Conservation (phyloP, 2,329 filamentous ascomycete species). For the Colletotrichum destructivum region DNA sequence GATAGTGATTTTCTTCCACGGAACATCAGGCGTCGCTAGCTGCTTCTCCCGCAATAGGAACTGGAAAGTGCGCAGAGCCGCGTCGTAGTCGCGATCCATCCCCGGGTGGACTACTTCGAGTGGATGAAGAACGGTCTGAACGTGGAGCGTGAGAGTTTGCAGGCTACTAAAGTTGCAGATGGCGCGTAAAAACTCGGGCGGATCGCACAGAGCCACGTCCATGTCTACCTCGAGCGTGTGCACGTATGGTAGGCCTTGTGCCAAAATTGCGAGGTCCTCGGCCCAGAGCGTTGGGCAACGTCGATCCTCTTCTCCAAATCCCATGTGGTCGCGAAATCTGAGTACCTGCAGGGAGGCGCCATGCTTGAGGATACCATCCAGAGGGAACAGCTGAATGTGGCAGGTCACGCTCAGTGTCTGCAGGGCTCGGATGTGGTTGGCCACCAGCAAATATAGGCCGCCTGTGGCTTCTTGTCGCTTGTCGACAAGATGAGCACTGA, state of each 20-base stretch:
- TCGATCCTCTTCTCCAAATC: constrained; percentile 60
- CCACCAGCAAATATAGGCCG: constrained; percentile 57
- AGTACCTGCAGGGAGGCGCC: constrained; percentile 55
- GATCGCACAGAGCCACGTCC: constrained; percentile 56
- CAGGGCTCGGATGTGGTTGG: constrained; percentile 55
- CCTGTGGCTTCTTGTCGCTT: constrained; percentile 57
- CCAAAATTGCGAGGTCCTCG: constrained; percentile 53
- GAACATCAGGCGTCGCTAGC: constrained; percentile 32
- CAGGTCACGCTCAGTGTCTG: constrained; percentile 58
- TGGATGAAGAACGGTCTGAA: constrained; percentile 59
- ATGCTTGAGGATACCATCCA: constrained; percentile 58
- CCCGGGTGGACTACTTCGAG: constrained; percentile 47
- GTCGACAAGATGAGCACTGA: constrained; percentile 57
- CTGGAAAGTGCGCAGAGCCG: constrained; percentile 52
- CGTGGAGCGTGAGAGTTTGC: constrained; percentile 59
- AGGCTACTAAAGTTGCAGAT: constrained; percentile 58
- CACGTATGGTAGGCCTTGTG: constrained; percentile 51
- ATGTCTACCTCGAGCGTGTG: constrained; percentile 64
- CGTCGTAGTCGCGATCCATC: constrained; percentile 56
- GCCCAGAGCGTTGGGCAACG: constrained; percentile 59
- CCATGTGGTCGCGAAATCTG: constrained; percentile 61
- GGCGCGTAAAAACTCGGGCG: constrained; percentile 54
- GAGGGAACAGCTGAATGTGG: constrained; percentile 56
- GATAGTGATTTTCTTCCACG: constrained; percentile 60
- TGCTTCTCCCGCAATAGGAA: constrained; percentile 51